These are phyloP conservation scores for Penicillium sp. DNA, from an alignment of 2,329 filamentous ascomycete genomes.

Conservation along the genomic window DNA sequence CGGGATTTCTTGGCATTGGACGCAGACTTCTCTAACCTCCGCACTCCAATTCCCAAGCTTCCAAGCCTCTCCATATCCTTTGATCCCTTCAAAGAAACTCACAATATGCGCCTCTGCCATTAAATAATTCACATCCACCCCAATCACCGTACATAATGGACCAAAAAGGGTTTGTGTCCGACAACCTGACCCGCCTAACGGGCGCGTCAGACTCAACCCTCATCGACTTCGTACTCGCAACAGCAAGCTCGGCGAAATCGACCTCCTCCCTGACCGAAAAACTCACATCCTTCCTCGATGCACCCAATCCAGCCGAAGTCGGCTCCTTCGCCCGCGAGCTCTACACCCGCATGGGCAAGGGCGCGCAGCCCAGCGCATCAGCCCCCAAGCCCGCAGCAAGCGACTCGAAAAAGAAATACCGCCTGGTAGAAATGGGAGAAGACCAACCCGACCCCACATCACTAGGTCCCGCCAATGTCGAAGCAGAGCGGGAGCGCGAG, in stretches of 20 bases:
- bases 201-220: constrained; percentile 58
- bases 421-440: constrained; percentile 57
- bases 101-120: constrained; percentile 2
- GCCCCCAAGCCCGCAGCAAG: constrained; percentile 14
- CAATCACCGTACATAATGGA: constrained; percentile 34
- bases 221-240: constrained; percentile 59
- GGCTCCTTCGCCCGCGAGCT: constrained; percentile 51
- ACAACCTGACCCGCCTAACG: constrained; percentile 54
- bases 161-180: constrained; percentile 47
- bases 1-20: constrained; percentile 16
- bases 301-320: constrained; percentile 43
- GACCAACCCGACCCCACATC: constrained; percentile 35
- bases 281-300: constrained; percentile 55
- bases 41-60: background rate
- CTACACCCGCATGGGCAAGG: constrained; percentile 35
- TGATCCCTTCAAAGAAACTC: background rate
- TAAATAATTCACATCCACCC: background rate
- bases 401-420: constrained; percentile 52
- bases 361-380: constrained; percentile 17
- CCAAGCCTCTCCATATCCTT: no score
- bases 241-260: constrained; percentile 53
- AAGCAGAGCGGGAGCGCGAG: constrained; percentile 39
- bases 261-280: constrained; percentile 51
- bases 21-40: constrained; percentile 9
- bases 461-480: constrained; percentile 36